These are phyloP conservation scores for Pseudogymnoascus sp. DNA, from an alignment of 2,329 filamentous ascomycete species.

Conservation along the genomic window DNA sequence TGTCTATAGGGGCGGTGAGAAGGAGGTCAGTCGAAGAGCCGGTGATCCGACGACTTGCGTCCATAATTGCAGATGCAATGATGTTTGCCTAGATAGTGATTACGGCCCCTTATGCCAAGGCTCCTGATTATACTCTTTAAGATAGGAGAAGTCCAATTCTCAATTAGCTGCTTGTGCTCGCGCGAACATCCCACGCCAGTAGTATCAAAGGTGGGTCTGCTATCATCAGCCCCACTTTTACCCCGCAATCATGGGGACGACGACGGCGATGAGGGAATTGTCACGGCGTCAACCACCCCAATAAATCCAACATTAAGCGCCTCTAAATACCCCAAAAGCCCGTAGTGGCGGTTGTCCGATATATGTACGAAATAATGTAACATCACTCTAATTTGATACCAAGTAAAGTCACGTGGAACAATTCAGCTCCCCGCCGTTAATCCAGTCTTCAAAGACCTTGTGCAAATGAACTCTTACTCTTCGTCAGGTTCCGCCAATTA, in stretches of 20 bases:
- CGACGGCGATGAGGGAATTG: not conserved
- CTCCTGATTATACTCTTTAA: not conserved
- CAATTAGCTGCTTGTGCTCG: not conserved
- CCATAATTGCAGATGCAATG: not conserved
- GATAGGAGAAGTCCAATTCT: not conserved
- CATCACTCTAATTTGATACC: not conserved
- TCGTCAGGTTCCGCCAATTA: not conserved
- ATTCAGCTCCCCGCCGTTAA: not conserved
- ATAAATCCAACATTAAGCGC: not conserved
- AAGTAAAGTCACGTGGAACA: not conserved
- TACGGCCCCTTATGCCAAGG: not conserved
- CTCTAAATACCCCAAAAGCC: not conserved
- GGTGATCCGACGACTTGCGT: not conserved
- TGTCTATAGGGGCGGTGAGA: not conserved
- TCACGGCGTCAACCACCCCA: not conserved
- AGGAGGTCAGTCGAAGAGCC: not conserved
- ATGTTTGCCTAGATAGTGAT: not conserved
- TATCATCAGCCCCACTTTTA: not conserved
- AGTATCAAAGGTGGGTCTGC: not conserved
- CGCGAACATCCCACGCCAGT: not conserved
- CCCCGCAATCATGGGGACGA: not conserved
- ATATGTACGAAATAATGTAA: conserved; percentile 1
- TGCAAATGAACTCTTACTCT: not conserved
- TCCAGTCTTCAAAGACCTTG: not conserved
- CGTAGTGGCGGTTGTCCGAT: not conserved